Evolutionary conservation across 805 yeast genomes (phyloP).

Genomic region (Myxozyma kluyveri): DNA sequence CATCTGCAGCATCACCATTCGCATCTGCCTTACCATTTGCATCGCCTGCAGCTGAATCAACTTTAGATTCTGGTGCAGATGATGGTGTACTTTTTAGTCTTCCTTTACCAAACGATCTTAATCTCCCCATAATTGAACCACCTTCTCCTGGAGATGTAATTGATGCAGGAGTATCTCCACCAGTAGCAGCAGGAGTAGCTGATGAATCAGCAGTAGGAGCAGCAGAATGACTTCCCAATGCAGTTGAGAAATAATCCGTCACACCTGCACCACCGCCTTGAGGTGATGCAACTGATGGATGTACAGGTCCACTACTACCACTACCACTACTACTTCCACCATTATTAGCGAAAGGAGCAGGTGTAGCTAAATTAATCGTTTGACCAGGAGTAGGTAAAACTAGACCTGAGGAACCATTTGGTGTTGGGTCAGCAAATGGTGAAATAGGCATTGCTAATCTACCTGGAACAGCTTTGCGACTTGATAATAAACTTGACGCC

Average conservation of each 20-base stretch:
- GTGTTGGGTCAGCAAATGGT: too few relatives aligned
- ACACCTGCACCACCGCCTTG: slow-evolving; percentile 10
- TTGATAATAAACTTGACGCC: too few relatives aligned
- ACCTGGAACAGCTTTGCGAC: too few relatives aligned
- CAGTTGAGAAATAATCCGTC: slow-evolving; percentile 29
- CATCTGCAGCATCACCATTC: slow-evolving; percentile 24
- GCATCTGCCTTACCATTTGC: slow-evolving; percentile 24
- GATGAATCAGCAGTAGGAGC: slow-evolving; percentile 12
- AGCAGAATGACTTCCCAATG: slow-evolving; percentile 11
- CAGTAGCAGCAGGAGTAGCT: slow-evolving; percentile 1
- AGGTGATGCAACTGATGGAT: neutral
- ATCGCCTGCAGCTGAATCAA: slow-evolving; percentile 22
- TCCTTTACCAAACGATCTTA: slow-evolving; percentile 37
- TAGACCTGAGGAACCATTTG: slow-evolving; percentile 2
- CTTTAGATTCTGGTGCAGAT: slow-evolving; percentile 1
- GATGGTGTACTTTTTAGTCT: slow-evolving; percentile 22
- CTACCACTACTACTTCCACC: slow-evolving; percentile 13
- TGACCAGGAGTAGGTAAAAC: slow-evolving; percentile 26
- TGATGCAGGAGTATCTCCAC: slow-evolving; percentile 1
- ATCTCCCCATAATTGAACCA: slow-evolving; percentile 35
- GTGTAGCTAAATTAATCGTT: slow-evolving; percentile 29
- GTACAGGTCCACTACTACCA: slow-evolving; percentile 2
- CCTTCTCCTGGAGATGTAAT: neutral
- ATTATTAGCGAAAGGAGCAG: slow-evolving; percentile 30
- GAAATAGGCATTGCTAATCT: too few relatives aligned